Evolutionary conservation across 108 stramenopile genomes (phyloP), one percentile per base, ranked within the genome.

Genomic region (Stephanodiscus minutulus): DNA sequence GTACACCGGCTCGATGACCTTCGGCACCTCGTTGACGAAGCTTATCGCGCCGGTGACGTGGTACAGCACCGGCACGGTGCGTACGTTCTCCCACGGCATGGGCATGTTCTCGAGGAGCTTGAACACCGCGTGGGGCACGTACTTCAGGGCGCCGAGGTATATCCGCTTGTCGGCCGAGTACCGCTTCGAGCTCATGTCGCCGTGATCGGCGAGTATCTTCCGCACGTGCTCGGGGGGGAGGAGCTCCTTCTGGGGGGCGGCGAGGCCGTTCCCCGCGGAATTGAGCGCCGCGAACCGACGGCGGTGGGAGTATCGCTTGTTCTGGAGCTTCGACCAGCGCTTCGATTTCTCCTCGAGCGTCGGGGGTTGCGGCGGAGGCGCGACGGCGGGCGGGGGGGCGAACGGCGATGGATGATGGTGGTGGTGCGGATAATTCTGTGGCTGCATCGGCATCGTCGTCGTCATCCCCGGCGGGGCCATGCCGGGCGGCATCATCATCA

Each of bases 41-140:
- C 86, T 87, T 69, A 99, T 98, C 41, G 99, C 99, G 17, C 99
- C 99, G 3, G 99, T 99, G 5, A 98, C 82, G 75, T 99, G 99
- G 79, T 98, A 99, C 37, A 99, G 70, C 8, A 99, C 96, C 20
- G 96, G 93, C 10, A 97, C 96, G 29, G 93, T 93, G 63, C 92
- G 88, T 63, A 88, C 87, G 47, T 85, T 80, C 71, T 98, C 98
- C 98, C 98, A 98, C 6, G 98, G 98, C 95, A 96, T 96, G 79
- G 95, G 95, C 85, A 98, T 98, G 72, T 98, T 99, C 78, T 99
- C 99, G 67, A 99, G 71, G 22, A 99, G 81, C 83, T 99, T 99
- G 82, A 95, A 98, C 31, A 99, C 86, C 4, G 98, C 96, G 76
- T 99, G 99, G 4, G 99, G 99, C 12, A 97, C 93, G 72, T 98